Base-by-base conservation (phyloP, 192 early-diverging fungal genomes). In the Lobosporangium transversale region DNA sequence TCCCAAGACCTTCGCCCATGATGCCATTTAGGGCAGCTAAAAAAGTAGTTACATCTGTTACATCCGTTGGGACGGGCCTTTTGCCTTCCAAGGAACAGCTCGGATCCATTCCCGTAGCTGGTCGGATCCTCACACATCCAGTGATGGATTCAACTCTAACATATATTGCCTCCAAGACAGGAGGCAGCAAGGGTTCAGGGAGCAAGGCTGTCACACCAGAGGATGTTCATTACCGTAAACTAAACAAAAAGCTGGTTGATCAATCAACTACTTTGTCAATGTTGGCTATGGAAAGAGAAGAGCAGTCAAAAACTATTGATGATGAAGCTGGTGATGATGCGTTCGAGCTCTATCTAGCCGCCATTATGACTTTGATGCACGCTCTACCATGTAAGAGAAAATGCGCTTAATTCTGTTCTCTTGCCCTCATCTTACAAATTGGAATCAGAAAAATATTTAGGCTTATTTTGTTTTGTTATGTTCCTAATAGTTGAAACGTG, bases 331-430 rank as follows among this genome's bases (percentile, higher is more conserved):
- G 69, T 18, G 78, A 82, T 61, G 69, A 78, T 52, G 80, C 80
- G 4, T 65, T 74, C 23, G 75, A 75, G 47, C 53, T 70, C 14
- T 82, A 82, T 45, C 56, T 82, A 4, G 64, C 51, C 3, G 74
- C 75, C 14, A 65, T 82, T 24, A 59, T 65, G 11, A 67, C 60
- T n/a, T 43, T 82, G 30, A 54, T 82, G 33, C 68, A 82, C 21
- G 75, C 80, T 1, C 31, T 82, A 9, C 80, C 80, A 53, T 62
- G 80, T 82, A 79, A 60, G 65, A n/a, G n/a, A n/a, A n/a, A n/a
- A n/a, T n/a, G n/a, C n/a, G n/a, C n/a, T n/a, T 59, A 23, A 30
- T n/a, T 3, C 23, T 49, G 54, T 23, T 54, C 20, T 44, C 32
- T 4, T 32, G 23, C n/a, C n/a, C n/a, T n/a, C n/a, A n/a, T n/a